Evolutionary conservation across 2,329 filamentous ascomycete genomes (phyloP), one percentile per base, ranked within the genome.

Genomic region (Knufia petricola): DNA sequence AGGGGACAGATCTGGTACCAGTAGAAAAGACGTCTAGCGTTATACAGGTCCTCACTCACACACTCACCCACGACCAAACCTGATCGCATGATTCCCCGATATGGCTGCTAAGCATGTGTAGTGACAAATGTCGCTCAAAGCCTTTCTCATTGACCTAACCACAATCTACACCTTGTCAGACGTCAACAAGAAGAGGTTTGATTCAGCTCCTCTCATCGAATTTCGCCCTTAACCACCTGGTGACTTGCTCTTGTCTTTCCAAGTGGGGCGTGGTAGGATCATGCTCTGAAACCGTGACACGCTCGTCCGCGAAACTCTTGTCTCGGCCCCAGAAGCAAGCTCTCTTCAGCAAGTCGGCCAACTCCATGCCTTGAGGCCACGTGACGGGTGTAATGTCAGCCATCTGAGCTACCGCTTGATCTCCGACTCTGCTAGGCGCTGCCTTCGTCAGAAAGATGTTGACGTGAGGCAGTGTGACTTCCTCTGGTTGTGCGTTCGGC

Each of bases 281-380:
- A 2, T n/a, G 4, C 17, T 20, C 46, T 40, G 23, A 24, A 28
- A 63, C 31, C 2, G 53, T 59, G n/a, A 69, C 67, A 28, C 59
- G 62, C 17, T 62, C 55, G 52, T 69, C 63, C 1, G 59, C 65
- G 48, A 65, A 60, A 0, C 66, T 64, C 39, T 63, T 66, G 51
- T 68, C 66, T 4, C 63, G 59, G 0, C 66, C 67, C 60, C 63
- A 69, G 50, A 71, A 70, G 54, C 69, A 71, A 2, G 67, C 67
- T 24, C 63, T 56, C 3, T 61, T 65, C 66, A 71, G 64, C 8
- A 65, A 52, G 32, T 65, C 62, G 1, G 65, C 64, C 62, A 71
- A 65, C 46, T 71, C 67, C 20, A 58, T 55, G 4, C 63, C 64
- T 52, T 71, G 69, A 0, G 53, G 55, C 1, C 58, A 60, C 38